Evolutionary conservation across 768 basidiomycete species (phyloP).

Genomic region (Boletus rufocinnamomeus): DNA sequence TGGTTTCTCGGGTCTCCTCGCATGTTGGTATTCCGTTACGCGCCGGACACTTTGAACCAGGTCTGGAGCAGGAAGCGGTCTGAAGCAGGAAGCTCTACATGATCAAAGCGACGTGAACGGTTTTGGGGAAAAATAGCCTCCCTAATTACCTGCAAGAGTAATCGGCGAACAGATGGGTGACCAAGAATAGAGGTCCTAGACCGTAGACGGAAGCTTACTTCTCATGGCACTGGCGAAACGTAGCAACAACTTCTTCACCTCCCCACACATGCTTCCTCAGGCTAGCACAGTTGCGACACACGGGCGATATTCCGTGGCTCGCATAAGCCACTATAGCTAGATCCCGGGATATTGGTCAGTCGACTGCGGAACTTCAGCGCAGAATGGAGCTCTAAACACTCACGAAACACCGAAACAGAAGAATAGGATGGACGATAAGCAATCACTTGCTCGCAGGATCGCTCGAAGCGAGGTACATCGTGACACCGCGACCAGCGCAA

Average conservation of each 20-base stretch:
- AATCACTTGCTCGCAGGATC: not conserved
- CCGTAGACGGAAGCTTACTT: constrained; percentile 6
- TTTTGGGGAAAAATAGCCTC: not conserved
- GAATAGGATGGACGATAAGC: not conserved
- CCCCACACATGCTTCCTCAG: not conserved
- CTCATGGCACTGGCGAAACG: not conserved
- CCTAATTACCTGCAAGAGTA: constrained; percentile 2
- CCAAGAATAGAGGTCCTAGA: constrained; percentile 1
- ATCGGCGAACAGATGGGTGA: constrained; percentile 3
- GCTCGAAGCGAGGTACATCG: not conserved
- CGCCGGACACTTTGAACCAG: not conserved
- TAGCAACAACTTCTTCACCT: not conserved
- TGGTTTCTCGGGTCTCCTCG: not conserved
- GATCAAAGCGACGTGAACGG: not conserved
- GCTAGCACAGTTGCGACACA: not conserved
- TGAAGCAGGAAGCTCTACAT: not conserved
- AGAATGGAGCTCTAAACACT: not conserved
- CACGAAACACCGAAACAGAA: not conserved
- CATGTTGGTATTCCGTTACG: constrained; percentile 1
- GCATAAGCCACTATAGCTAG: not conserved
- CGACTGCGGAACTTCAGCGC: not conserved
- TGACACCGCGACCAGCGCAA: not conserved
- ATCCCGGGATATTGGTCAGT: not conserved
- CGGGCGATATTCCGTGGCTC: not conserved
- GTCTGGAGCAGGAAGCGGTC: not conserved